Evolutionary conservation across 2,329 filamentous ascomycete genomes (phyloP), one percentile per base, ranked within the genome.

Genomic region (Aspergillus ustus): DNA sequence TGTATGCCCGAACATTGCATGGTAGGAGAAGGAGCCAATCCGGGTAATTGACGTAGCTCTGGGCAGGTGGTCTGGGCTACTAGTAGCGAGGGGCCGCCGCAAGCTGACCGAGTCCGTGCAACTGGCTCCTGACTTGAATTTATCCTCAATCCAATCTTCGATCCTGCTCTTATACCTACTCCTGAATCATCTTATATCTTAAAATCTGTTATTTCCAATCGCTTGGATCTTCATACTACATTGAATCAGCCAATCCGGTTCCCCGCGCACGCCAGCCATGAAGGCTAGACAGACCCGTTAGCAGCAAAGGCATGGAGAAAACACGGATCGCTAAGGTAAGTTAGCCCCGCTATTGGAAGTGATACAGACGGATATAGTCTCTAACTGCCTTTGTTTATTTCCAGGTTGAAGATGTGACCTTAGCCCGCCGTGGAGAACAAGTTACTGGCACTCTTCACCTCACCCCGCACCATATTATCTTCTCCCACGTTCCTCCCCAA

Each of bases 401-500:
- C 40, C 61, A 83, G 81, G 81, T 82, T 69, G 80, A 83, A 61
- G 81, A 87, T 76, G 86, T 89, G 70, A 84, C 82, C 67, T 80
- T 88, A 60, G 81, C 84, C 69, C 82, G 84, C 61, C 83, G 82
- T 71, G 85, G 85, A 61, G 80, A 82, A 65, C 81, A 83, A 63
- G 81, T 85, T 66, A 79, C 81, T 63, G 87, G 87, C 66, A 85
- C 83, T n/a, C 79, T 89, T 57, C 85, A 87, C 71, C 78, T 89
- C 59, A 86, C 84, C 69, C 82, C 84, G 72, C 85, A 89, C 76
- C 87, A 89, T 72, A 79, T 89, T 57, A 87, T 88, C 70, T 89
- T 89, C 78, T 85, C 82, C 66, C 85, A 86, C 74, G 75, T 80
- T 13, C 84, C 84, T 57, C 76, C 77, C 67, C 59, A 65, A 60